Base-by-base conservation (phyloP, 257 asterid genomes). In the Craterostigma plantagineum region DNA sequence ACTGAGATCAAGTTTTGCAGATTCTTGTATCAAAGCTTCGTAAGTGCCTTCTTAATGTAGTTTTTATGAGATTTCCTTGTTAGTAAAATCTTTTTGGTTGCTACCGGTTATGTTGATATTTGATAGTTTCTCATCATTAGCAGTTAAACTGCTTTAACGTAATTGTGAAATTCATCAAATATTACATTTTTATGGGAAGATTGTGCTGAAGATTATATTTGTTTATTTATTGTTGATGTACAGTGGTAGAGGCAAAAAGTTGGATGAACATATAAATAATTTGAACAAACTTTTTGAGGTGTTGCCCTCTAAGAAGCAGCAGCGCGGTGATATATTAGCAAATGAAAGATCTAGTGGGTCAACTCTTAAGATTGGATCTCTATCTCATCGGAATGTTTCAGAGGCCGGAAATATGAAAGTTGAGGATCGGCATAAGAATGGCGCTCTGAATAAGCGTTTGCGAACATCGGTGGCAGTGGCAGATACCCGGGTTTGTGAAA, bases 391-490 rank as follows among this genome's bases (percentile, higher is more conserved):
- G 34, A 81, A 61, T 57, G 50, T 90, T 46, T 54, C 79, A 11
- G 96, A 84, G 12, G 33, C 58, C 38, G 30, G 30, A 23, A 63
- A 52, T 59, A 84, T 61, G 59, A 90, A 75, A 62, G 52, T 66
- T 33, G 96, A 80, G 55, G 94, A 84, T 36, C 76, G 92, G 50
- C 66, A 94, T 37, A 90, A 80, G 70, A 84, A 76, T 65, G 73
- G 42, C 51, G 62, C 63, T 62, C 66, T 80, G 59, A 83, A 61
- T 62, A 90, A 75, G 77, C 94, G 99, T 38, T 60, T 67, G 16
- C 94, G 99, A 39, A 77, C 99, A 60, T 71, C 99, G 46, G 6
- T 23, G 30, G 75, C 30, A 23, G 30, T 23, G 30, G 30, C 85
- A 37, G 99, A 84, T 53, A 69, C 63, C 43, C 87, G 92, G 99